phyloP scores from a whole-genome alignment of 78 protist species.

The Monocercomonoides exilis region DNA sequence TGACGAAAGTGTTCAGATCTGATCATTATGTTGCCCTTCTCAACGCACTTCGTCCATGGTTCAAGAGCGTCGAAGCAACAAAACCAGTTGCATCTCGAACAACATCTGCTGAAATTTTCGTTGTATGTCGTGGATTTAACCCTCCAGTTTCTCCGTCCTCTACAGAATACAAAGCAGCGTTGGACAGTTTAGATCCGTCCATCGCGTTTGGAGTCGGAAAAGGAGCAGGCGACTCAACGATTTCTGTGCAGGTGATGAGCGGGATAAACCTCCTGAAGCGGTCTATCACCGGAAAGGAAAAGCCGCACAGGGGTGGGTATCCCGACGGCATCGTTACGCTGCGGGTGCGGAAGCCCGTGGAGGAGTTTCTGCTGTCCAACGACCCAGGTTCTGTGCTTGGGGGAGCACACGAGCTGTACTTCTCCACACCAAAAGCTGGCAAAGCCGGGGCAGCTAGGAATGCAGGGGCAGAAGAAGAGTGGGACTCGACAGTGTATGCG shows the following conservation, averaged over 20 bases:
- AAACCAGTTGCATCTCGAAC: conserved; percentile 84
- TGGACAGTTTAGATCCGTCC: conserved; percentile 74
- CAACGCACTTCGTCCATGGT: conserved; percentile 82
- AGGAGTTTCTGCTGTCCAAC: neutral
- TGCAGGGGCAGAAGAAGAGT: too few relatives aligned
- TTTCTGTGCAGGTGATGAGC: neutral
- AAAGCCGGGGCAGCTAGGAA: too few relatives aligned
- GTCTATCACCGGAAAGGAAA: neutral
- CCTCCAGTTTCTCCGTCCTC: conserved; percentile 73
- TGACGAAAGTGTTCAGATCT: conserved; percentile 96
- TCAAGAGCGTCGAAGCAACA: conserved; percentile 85
- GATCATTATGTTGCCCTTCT: conserved; percentile 84
- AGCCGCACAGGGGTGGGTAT: conserved; percentile 1
- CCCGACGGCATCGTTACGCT: neutral
- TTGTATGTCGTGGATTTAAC: conserved; percentile 80
- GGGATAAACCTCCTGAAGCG: neutral
- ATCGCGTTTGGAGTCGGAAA: conserved; percentile 62
- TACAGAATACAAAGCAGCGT: conserved; percentile 68
- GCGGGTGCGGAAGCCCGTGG: neutral
- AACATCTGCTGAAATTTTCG: conserved; percentile 95
- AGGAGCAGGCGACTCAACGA: neutral
- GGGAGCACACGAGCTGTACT: neutral
- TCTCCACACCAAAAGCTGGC: neutral
- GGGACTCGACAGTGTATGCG: neutral
- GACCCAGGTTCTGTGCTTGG: conserved; percentile 21